These are phyloP conservation scores for Canavalia ensiformis DNA, from an alignment of 306 rosid species.

Conservation along the genomic window DNA sequence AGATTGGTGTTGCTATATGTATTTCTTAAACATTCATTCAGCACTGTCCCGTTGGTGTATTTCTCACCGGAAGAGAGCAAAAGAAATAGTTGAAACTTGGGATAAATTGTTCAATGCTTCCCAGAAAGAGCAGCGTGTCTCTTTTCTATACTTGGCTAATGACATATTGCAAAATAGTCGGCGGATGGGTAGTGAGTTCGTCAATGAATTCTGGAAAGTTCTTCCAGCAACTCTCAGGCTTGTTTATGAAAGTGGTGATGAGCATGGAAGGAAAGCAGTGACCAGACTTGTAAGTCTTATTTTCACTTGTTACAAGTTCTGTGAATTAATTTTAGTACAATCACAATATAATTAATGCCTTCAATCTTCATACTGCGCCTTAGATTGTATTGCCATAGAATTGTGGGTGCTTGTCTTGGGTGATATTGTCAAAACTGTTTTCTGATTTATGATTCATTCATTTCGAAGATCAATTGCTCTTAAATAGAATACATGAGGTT, in stretches of 20 bases:
- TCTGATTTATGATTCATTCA: too few relatives aligned
- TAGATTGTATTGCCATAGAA: neutral
- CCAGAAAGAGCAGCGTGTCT: constrained; percentile 73
- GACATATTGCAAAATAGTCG: constrained; percentile 87
- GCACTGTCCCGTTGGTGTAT: constrained; percentile 82
- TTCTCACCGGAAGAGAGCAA: constrained; percentile 76
- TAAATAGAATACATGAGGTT: too few relatives aligned
- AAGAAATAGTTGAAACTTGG: constrained; percentile 82
- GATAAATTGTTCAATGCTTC: constrained; percentile 73
- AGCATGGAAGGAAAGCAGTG: constrained; percentile 70
- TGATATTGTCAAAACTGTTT: neutral
- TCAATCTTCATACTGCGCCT: neutral
- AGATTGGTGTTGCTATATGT: constrained; percentile 28
- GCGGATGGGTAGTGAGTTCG: constrained; percentile 86
- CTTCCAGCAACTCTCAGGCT: constrained; percentile 75
- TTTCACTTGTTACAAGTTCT: neutral
- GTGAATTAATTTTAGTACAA: constrained; percentile 17
- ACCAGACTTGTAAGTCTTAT: constrained; percentile 69
- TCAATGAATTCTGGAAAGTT: constrained; percentile 87
- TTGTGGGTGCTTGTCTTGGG: neutral
- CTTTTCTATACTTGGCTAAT: constrained; percentile 80
- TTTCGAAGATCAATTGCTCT: too few relatives aligned
- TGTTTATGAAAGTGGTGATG: constrained; percentile 65
- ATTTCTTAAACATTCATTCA: constrained; percentile 56
- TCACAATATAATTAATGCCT: neutral